Percentiles rank a stretch among this genome's conserved stretches.
These are phyloP conservation scores for Syzygium syzygioides DNA, from an alignment of 441 rosid genomes.

Conservation along the genomic window DNA sequence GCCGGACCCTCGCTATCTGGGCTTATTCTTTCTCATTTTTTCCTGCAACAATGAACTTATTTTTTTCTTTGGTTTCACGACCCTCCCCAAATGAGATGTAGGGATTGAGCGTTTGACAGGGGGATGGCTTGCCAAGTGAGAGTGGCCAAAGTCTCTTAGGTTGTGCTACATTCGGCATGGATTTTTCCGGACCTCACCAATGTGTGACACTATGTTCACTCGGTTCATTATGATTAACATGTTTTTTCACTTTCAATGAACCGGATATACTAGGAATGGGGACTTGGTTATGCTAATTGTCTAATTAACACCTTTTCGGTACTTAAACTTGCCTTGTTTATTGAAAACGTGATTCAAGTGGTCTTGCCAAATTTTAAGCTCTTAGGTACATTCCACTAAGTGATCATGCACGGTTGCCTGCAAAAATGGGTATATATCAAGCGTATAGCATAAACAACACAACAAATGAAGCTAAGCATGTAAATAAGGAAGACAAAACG, in stretches of 20 bases:
- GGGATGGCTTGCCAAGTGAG: neutral
- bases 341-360: too few species aligned
- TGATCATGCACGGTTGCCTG: neutral
- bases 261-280: too few species aligned
- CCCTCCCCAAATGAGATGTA: neutral
- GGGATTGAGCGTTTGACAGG: neutral
- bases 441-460: neutral
- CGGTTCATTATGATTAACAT: neutral
- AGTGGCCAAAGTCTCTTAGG: neutral
- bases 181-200: neutral
- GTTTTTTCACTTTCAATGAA: too few species aligned
- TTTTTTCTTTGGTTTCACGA: neutral
- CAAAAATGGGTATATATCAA: neutral
- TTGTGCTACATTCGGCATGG: neutral
- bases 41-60: too few species aligned
- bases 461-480: neutral
- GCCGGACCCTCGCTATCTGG: too few species aligned
- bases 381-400: neutral
- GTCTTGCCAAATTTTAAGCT: too few species aligned
- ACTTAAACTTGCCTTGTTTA: too few species aligned
- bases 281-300: too few species aligned
- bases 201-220: neutral
- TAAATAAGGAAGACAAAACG: neutral
- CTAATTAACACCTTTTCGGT: too few species aligned
- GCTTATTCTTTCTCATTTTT: neutral